Evolutionary conservation across 768 basidiomycete genomes (phyloP).

Genomic region (Auricularia sp.): DNA sequence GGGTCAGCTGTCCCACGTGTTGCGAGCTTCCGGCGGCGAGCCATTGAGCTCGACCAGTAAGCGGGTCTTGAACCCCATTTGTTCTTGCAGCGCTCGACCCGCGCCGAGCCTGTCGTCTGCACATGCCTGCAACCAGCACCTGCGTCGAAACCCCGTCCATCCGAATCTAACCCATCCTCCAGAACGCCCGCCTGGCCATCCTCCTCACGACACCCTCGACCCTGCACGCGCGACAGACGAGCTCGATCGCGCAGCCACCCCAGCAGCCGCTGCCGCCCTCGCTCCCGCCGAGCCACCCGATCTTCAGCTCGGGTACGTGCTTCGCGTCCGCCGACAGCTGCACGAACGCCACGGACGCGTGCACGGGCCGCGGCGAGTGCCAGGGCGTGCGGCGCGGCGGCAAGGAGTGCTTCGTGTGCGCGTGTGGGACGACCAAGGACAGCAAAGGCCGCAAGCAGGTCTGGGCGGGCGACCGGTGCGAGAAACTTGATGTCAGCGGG

Average conservation of each 20-base stretch:
- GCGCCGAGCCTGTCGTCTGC: too few species aligned
- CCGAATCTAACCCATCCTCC: background rate
- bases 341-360: constrained; percentile 49
- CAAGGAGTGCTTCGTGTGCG: constrained; percentile 41
- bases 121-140: too few species aligned
- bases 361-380: constrained; percentile 66
- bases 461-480: constrained; percentile 72
- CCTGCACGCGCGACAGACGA: constrained; percentile 24
- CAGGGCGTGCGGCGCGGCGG: constrained; percentile 50
- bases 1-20: too few species aligned
- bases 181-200: constrained; percentile 24
- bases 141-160: too few species aligned
- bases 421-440: constrained; percentile 38
- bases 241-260: constrained; percentile 28
- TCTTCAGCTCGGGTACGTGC: constrained; percentile 54
- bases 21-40: too few species aligned
- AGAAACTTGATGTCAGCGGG: constrained; percentile 75
- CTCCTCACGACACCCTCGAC: constrained; percentile 36
- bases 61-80: too few species aligned
- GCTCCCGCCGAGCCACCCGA: constrained; percentile 39
- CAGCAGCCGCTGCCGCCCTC: constrained; percentile 40
- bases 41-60: too few species aligned
- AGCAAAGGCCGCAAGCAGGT: constrained; percentile 46
- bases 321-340: constrained; percentile 46
- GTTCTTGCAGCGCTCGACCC: too few species aligned